Evolutionary conservation across 352 stramenopile genomes (phyloP), one percentile per base, ranked within the genome.

Genomic region (Globisporangium nodosum): DNA sequence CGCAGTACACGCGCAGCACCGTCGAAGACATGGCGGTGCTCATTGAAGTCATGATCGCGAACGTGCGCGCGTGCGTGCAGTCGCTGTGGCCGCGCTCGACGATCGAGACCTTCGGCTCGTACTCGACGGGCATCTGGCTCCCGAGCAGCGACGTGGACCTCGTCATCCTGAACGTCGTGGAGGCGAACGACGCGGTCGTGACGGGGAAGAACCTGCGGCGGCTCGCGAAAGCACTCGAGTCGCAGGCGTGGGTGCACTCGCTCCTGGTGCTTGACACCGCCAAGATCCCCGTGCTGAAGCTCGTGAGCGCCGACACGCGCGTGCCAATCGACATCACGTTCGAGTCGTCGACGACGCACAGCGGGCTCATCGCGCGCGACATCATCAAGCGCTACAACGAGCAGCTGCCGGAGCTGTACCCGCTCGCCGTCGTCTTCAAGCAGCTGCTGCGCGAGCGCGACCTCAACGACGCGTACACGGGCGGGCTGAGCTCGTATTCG

Each of bases 381-480:
- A 65, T 97, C 4, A 89, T 96, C 51, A 92, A 91, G 60, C 74
- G 77, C 7, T 90, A 96, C 40, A 83, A 83, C 0, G 76, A 90
- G 39, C 81, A 80, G 37, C 80, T 96, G 54, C 87, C 87, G 8
- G 87, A 96, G 62, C 73, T 97, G 6, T 94, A 96, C 43, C 90
- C 90, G 1, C 60, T 97, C 12, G 85, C 85, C 0, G 84, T 97
- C 55, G 78, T 97, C 3, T 87, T 97, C 54, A 97, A 97, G 73
- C 85, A 96, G 53, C 65, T 97, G 18, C 70, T 97, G 45, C 83
- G 87, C 11, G 87, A 92, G 61, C 85, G 90, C 16, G 85, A 91
- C 42, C 69, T 97, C 12, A 97, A 97, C 61, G 88, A 97, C 62
- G 85, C 87, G 9, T 97, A 96, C 65, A 96, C 86, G 0, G 90